Evolutionary conservation across 2,329 filamentous ascomycete genomes (phyloP).

Genomic region (Exophiala oligosperma): DNA sequence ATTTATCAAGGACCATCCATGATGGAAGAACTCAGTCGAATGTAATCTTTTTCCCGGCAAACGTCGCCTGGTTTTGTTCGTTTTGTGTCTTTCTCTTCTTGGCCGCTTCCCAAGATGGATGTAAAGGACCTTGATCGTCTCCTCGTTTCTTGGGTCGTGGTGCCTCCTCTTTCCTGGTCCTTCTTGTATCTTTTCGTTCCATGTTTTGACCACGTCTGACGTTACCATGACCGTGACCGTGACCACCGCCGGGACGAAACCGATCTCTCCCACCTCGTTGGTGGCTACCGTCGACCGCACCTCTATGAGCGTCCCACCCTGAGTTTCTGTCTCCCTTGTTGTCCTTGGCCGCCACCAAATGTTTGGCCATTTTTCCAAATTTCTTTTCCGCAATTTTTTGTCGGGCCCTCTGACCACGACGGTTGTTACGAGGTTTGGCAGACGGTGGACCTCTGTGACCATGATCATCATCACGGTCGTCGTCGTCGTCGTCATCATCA

Average conservation of each 20-base stretch:
- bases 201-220: neutral
- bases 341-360: conserved; percentile 48
- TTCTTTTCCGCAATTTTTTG: conserved; percentile 64
- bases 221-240: conserved; percentile 22
- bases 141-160: conserved; percentile 15
- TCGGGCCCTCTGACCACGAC: conserved; percentile 63
- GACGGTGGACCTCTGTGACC: conserved; percentile 20
- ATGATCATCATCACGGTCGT: neutral
- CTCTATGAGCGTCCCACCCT: conserved; percentile 61
- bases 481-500: conserved; percentile 38
- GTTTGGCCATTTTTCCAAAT: conserved; percentile 59
- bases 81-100: conserved; percentile 58
- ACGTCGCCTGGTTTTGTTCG: conserved; percentile 45
- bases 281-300: conserved; percentile 44
- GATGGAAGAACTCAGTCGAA: conserved; percentile 41
- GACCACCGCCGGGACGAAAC: conserved; percentile 16
- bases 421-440: conserved; percentile 51
- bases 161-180: no score
- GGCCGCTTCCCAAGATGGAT: conserved; percentile 66
- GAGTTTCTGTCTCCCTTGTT: conserved; percentile 39
- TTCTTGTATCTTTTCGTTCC: no score
- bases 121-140: conserved; percentile 54
- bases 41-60: conserved; percentile 62
- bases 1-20: no score
- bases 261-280: neutral